Evolutionary conservation across 1,284 basidiomycete species (phyloP), one percentile per base, ranked within the genome.

Genomic region (Puccinia polysora): DNA sequence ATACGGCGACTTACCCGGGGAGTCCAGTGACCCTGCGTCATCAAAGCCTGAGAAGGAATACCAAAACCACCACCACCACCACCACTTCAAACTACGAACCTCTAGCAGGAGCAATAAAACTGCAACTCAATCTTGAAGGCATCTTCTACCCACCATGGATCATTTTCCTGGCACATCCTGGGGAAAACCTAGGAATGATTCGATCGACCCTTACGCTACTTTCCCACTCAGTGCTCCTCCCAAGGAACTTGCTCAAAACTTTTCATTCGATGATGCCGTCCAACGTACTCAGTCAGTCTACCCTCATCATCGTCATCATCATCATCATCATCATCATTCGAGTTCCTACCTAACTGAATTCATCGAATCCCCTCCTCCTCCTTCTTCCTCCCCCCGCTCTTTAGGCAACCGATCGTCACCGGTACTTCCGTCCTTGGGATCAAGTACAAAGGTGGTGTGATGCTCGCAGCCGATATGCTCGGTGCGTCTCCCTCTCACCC

Each of bases 391-490:
- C n/a, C 8, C 34, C 36, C 14, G 30, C 47, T 45, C n/a, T 73
- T 8, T 75, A 92, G 90, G 78, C 90, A 95, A 78, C 95, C 96
- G 6, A 89, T 98, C 75, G 92, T 97, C 15, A 98, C 95, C 0
- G 96, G 95, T 76, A 96, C 95, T 4, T 94, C 90, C 70, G 91
- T 98, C 7, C 85, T 98, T 45, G 96, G 89, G 5, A 84, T 98
- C 80, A 90, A 90, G 81, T 98, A 86, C 85, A 92, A 94, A 80
- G 92, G 91, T 77, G 95, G 96, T 2, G 87, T 98, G 76, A 97
- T 99, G 91, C 87, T 99, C 83, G 93, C 96, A n/a, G 91, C 96
- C 40, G 95, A 99, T 83, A 97, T 89, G 77, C 88, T 98, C 63
- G 92, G 92, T 93, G 78, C 75, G 76, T n/a, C 76, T 7, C 15